phyloP scores from a whole-genome alignment of 108 stramenopile genomes.

The Fragilaria crotonensis region DNA sequence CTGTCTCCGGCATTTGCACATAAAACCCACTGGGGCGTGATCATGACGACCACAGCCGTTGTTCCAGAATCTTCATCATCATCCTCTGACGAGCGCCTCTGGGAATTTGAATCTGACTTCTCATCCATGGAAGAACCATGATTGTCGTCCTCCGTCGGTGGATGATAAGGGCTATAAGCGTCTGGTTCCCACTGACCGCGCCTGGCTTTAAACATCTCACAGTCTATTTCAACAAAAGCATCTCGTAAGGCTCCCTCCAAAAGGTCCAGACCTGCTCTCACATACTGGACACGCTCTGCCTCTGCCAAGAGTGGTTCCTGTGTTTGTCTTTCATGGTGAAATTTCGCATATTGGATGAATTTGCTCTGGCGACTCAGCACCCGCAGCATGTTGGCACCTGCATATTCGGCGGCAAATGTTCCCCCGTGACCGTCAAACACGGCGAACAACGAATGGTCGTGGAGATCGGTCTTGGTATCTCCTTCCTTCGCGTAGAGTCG shows the following conservation, averaged over 20 bases:
- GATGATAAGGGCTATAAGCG: constrained; percentile 25
- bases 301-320: constrained; percentile 19
- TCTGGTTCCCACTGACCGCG: constrained; percentile 16
- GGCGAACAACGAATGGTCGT: constrained; percentile 57
- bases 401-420: constrained; percentile 54
- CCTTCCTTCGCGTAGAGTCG: constrained; percentile 3
- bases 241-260: constrained; percentile 38
- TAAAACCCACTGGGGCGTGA: constrained; percentile 80
- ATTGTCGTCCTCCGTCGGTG: not conserved
- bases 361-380: constrained; percentile 30
- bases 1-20: constrained; percentile 98
- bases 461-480: constrained; percentile 16
- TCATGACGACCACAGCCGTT: constrained; percentile 75
- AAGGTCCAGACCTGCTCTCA: constrained; percentile 23
- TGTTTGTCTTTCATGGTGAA: constrained; percentile 20
- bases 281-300: constrained; percentile 13
- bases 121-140: no score
- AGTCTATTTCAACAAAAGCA: constrained; percentile 57
- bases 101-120: constrained; percentile 2
- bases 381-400: constrained; percentile 35
- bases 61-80: constrained; percentile 68
- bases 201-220: constrained; percentile 35
- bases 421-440: constrained; percentile 85
- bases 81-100: not conserved
- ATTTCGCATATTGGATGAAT: constrained; percentile 41